Percentiles rank a stretch among this genome's conserved stretches.
phyloP scores from a whole-genome alignment of 2,329 filamentous ascomycete genomes.

The Pezicula rhizophila region DNA sequence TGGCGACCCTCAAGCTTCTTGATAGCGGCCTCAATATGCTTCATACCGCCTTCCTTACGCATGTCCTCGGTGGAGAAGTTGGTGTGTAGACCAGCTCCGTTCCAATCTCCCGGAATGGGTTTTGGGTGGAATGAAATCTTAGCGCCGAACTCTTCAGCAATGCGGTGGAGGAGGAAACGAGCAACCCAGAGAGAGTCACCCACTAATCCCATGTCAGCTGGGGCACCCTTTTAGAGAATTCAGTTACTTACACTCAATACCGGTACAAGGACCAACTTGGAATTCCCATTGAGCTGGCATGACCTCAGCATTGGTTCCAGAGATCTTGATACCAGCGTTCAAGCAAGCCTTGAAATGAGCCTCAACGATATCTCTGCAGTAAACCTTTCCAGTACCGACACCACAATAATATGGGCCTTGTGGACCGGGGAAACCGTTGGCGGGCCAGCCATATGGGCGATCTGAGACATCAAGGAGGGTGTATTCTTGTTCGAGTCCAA shows the following conservation, averaged over 20 bases:
- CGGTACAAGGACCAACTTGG: slow-evolving; percentile 86
- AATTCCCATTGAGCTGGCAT: slow-evolving; percentile 98
- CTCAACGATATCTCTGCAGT: slow-evolving; percentile 96
- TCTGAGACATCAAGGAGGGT: slow-evolving; percentile 81
- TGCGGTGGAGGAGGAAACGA: slow-evolving; percentile 80
- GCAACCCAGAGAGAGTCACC: slow-evolving; percentile 96
- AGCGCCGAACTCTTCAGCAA: slow-evolving; percentile 93
- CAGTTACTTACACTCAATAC: slow-evolving; percentile 65
- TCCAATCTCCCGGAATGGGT: slow-evolving; percentile 94
- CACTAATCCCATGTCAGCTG: slow-evolving; percentile 45
- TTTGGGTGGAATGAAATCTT: slow-evolving; percentile 95
- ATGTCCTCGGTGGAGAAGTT: slow-evolving; percentile 91
- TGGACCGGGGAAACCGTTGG: slow-evolving; percentile 70
- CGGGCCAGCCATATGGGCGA: slow-evolving; percentile 88
- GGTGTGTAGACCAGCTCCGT: slow-evolving; percentile 87
- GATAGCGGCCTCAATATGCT: slow-evolving; percentile 81
- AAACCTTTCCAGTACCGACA: slow-evolving; percentile 94
- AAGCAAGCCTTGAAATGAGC: slow-evolving; percentile 82
- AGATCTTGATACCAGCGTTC: slow-evolving; percentile 87
- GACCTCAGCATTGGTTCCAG: slow-evolving; percentile 97
- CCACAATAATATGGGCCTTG: slow-evolving; percentile 97
- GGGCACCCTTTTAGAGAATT: not conserved
- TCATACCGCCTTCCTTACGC: slow-evolving; percentile 89
- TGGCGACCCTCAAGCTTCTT: slow-evolving; percentile 77
- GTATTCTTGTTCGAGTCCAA: slow-evolving; percentile 97